These are phyloP conservation scores for Exophiala mesophila DNA, from an alignment of 2,329 filamentous ascomycete genomes.

Conservation along the genomic window DNA sequence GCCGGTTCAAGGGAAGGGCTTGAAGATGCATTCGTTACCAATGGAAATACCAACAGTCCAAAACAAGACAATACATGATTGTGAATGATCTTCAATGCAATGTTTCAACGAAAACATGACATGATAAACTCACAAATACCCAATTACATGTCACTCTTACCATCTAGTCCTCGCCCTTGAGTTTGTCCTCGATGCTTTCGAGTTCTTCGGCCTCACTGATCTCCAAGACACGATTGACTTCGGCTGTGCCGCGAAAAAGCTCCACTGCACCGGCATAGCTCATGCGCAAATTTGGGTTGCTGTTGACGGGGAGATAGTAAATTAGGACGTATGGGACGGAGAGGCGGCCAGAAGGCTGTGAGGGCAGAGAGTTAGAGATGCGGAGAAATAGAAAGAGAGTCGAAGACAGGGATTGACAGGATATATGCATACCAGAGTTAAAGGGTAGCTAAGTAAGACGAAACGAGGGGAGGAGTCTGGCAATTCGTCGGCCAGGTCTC, in stretches of 20 bases:
- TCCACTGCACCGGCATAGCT: constrained; percentile 94
- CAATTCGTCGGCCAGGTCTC: constrained; percentile 78
- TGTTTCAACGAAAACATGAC: too few relatives aligned
- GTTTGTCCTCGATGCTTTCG: constrained; percentile 69
- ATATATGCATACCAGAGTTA: constrained; percentile 64
- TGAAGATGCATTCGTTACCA: too few relatives aligned
- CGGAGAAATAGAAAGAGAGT: background rate
- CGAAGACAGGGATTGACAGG: background rate
- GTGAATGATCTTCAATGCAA: too few relatives aligned
- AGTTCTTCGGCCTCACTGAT: constrained; percentile 76
- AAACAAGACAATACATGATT: too few relatives aligned
- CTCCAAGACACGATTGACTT: constrained; percentile 84
- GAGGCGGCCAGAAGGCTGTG: constrained; percentile 72
- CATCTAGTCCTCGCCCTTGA: constrained; percentile 40
- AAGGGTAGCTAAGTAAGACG: constrained; percentile 81
- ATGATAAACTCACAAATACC: too few relatives aligned
- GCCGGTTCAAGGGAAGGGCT: too few relatives aligned
- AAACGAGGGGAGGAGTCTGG: constrained; percentile 90
- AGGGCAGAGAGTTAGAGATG: background rate
- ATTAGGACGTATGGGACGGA: constrained; percentile 91
- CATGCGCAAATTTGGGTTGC: constrained; percentile 84
- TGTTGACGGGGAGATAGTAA: constrained; percentile 90
- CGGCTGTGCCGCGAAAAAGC: constrained; percentile 85
- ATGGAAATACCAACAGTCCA: too few relatives aligned
- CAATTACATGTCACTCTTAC: too few relatives aligned